Base-by-base conservation (phyloP, 805 yeast genomes). In the Monosporozyma siamensis region DNA sequence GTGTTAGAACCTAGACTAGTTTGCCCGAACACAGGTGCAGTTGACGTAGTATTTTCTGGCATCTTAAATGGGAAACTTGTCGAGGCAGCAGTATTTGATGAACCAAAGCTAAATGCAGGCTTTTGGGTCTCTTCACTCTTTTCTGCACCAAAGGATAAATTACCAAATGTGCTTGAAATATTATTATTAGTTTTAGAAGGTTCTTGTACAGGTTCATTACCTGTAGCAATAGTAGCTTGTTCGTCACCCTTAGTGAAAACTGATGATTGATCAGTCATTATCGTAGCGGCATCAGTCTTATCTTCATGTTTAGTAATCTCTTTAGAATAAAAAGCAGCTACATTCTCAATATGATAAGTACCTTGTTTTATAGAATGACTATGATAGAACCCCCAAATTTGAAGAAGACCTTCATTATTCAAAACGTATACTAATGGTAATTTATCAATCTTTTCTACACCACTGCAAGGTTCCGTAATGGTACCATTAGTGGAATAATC, bases 381-480 rank as follows among this genome's bases (percentile, higher is more conserved):
- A 50, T 80, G 77, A 57, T 77, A 78, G 1, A 85, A 52, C 60
- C 82, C 72, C 82, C 90, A 83, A 4, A 74, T 68, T 34, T 76
- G 60, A 20, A 86, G 55, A 26, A 61, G 67, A 30, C 94, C 94
- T 44, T 73, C 72, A 49, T 80, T 73, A 37, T 80, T 79, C 44
- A 85, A 59, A 7, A 75, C 64, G 66, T 80, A 75, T 12, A 84
- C 44, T 23, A 82, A 66, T 0, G 95, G 95, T 44, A 84, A 65
- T 31, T 85, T 78, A 1, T 56, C 67, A 8, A 76, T 75, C 31
- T 67, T 67, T 1, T 81, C 85, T 2, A 81, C 67, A 9, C 78
- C 78, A 6, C 67, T 59, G 46, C 78, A 73, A 0, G 90, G 87
- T 11, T 73, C 71, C 2, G 56, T 42, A 2, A 80, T 74, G 1